Conservation (phyloP, 1,284 basidiomycete species). For the Puccinia brachypodii region DNA sequence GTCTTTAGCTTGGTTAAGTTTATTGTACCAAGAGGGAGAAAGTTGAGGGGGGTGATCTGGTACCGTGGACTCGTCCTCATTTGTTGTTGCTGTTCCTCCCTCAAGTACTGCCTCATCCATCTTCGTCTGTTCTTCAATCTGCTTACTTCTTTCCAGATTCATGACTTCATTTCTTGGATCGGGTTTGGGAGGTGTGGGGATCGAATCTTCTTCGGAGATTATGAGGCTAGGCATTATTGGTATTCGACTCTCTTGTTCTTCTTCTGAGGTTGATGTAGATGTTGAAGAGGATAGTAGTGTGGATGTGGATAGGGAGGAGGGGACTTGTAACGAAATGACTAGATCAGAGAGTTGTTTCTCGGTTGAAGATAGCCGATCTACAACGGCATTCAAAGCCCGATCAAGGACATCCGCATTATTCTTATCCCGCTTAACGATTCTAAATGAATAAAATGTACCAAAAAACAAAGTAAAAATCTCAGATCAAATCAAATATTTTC, state of each 20-base stretch:
- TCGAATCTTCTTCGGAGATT: neutral
- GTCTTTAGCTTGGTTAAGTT: neutral
- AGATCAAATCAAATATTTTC: neutral
- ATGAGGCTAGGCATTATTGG: neutral
- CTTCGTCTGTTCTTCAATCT: neutral
- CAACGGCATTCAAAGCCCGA: slow-evolving; percentile 25
- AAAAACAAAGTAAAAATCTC: neutral
- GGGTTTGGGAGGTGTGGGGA: neutral
- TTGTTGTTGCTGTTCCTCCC: neutral
- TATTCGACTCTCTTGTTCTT: neutral
- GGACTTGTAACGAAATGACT: neutral
- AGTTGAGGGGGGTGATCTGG: neutral
- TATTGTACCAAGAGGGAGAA: neutral
- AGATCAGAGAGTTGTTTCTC: slow-evolving; percentile 33
- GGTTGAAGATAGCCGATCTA: slow-evolving; percentile 9
- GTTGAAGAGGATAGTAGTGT: neutral
- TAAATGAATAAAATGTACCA: neutral
- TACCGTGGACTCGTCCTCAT: neutral
- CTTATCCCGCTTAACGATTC: slow-evolving; percentile 15
- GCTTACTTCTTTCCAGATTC: neutral
- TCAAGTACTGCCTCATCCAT: neutral
- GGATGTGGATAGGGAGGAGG: neutral
- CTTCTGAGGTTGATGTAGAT: neutral
- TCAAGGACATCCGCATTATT: slow-evolving; percentile 21
- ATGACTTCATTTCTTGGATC: neutral